A percentile compares a stretch with the other conserved stretches of the same genome.
Evolutionary conservation across 805 yeast species (phyloP).

Genomic region (Metschnikowia gruessii): DNA sequence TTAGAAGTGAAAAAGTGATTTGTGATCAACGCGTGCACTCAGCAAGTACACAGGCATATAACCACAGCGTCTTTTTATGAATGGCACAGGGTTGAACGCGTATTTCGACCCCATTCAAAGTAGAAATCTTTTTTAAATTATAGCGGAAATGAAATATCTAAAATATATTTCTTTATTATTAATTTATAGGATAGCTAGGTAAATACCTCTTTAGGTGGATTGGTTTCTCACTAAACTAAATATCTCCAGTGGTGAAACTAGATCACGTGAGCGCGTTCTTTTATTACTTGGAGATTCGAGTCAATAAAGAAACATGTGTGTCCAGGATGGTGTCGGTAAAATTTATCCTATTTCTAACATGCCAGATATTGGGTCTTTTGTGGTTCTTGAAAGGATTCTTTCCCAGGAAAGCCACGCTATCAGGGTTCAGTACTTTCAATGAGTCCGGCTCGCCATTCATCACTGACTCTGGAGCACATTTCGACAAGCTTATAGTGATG

Average conservation of each 20-base stretch:
- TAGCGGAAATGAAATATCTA: too few species aligned
- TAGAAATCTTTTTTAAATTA: too few species aligned
- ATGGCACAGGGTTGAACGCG: too few species aligned
- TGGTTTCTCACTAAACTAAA: too few species aligned
- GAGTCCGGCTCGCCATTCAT: constrained; percentile 19
- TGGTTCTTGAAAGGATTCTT: constrained; percentile 82
- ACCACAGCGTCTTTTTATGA: too few species aligned
- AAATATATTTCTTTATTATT: too few species aligned
- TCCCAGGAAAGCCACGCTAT: constrained; percentile 78
- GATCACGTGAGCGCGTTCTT: neutral
- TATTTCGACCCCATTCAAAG: too few species aligned
- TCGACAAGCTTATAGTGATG: constrained; percentile 70
- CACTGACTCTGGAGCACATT: constrained; percentile 39
- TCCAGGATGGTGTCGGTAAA: neutral
- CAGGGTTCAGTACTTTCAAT: constrained; percentile 48
- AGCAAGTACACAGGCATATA: too few species aligned
- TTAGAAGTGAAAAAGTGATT: too few species aligned
- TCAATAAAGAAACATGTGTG: neutral
- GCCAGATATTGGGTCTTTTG: constrained; percentile 46
- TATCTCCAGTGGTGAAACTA: neutral
- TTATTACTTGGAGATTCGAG: neutral
- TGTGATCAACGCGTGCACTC: too few species aligned
- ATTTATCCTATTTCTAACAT: constrained; percentile 1
- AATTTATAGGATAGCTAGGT: too few species aligned
- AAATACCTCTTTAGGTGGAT: too few species aligned